phyloP scores from a whole-genome alignment of 495 filamentous ascomycete species.

The Xylaria venustula region DNA sequence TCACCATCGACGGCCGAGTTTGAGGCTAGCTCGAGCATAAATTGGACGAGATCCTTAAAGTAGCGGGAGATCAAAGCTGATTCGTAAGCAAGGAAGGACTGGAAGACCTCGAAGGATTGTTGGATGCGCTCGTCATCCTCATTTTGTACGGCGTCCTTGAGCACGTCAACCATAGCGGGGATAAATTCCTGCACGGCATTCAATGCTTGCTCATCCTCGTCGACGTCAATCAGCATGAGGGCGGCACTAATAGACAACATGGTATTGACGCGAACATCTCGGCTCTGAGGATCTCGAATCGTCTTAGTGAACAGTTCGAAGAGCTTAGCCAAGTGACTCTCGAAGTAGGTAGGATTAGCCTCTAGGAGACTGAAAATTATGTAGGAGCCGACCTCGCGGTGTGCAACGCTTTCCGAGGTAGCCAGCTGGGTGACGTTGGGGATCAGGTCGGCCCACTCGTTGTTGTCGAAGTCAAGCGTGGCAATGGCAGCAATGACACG shows the following conservation, averaged over 20 bases:
- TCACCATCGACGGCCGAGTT: slow-evolving; percentile 77
- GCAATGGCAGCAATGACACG: slow-evolving; percentile 86
- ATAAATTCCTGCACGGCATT: slow-evolving; percentile 72
- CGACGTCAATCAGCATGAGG: slow-evolving; percentile 81
- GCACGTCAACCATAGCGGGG: slow-evolving; percentile 83
- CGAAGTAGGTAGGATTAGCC: slow-evolving; percentile 73
- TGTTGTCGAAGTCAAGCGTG: slow-evolving; percentile 78
- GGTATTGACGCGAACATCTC: slow-evolving; percentile 90
- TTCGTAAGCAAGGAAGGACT: slow-evolving; percentile 89
- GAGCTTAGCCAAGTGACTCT: slow-evolving; percentile 71
- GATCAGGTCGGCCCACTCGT: slow-evolving; percentile 82
- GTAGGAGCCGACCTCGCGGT: slow-evolving; percentile 88
- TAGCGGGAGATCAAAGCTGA: slow-evolving; percentile 77
- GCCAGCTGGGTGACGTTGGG: slow-evolving; percentile 71
- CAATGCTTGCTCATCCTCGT: slow-evolving; percentile 73
- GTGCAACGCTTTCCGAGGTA: slow-evolving; percentile 64
- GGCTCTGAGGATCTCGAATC: slow-evolving; percentile 85
- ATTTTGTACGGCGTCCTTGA: slow-evolving; percentile 75
- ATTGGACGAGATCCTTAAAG: slow-evolving; percentile 85
- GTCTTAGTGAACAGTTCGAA: slow-evolving; percentile 83
- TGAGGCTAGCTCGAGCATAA: slow-evolving; percentile 86
- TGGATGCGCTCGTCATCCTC: slow-evolving; percentile 82
- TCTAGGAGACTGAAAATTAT: slow-evolving; percentile 91
- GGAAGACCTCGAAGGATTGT: slow-evolving; percentile 95
- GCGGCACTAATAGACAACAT: slow-evolving; percentile 89